Base-by-base conservation (phyloP, 169 alveolate species). In the Cryptosporidium viatorum region DNA sequence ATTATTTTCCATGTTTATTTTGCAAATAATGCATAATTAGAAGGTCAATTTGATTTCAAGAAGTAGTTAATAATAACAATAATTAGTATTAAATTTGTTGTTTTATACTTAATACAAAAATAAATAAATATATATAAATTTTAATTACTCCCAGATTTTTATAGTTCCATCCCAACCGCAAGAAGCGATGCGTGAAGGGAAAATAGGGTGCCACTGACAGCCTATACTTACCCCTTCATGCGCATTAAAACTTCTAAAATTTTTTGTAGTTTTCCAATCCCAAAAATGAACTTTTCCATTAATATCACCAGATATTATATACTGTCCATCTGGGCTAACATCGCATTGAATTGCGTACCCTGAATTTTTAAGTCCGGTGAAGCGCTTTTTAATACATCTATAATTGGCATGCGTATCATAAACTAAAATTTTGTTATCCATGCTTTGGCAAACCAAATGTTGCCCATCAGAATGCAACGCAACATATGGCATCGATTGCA, bases 111-210 rank as follows among this genome's bases (percentile, higher is more conserved):
- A 39, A 58, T 31, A 73, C 10, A n/a, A 21, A 33, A 52, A 73
- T 29, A 55, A 55, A 73, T 23, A 26, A 48, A 48, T 51, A 26
- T 9, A 23, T 51, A 12, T 2, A 0, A 73, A 55, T 73, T 73
- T 73, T 73, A 23, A 6, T 93, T 93, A 97, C 91, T 98, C 99
- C 99, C 99, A 98, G 37, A 97, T 92, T 93, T 98, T 98, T 62
- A 98, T 94, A 45, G 98, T 94, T 35, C 98, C 98, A 93, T 98
- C 99, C 99, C 99, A 98, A 23, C 99, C 97, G 91, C 98, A 96
- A 71, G 99, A 97, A 35, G 99, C 99, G 23, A 98, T 95, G 71
- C 96, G 94, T 58, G 98, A 95, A 14, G 98, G 96, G 60, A 94
- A 96, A 39, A 95, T 85, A 45, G 99, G 99, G 92, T 98, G 99